Percentiles rank a stretch among this genome's conserved stretches.
These are phyloP conservation scores for Biscogniauxia marginata DNA, from an alignment of 2,329 filamentous ascomycete genomes.

Conservation along the genomic window DNA sequence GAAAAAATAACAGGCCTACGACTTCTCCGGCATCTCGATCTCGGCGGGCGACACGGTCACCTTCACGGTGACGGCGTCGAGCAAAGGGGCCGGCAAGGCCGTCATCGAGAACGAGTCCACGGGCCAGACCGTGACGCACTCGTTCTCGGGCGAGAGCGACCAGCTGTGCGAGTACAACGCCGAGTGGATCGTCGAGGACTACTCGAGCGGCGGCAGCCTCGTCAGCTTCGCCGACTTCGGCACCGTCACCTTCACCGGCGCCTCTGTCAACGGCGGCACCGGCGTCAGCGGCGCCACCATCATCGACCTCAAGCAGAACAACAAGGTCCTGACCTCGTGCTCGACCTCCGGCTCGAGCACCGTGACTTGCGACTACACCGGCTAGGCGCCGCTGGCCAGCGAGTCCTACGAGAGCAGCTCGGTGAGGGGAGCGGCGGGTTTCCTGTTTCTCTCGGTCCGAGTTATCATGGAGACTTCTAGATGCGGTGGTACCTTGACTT, in stretches of 20 bases:
- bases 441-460: too few species aligned
- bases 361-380: conserved; percentile 28
- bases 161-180: conserved; percentile 54
- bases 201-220: conserved; percentile 37
- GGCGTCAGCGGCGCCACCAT: conserved; percentile 40
- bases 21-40: conserved; percentile 47
- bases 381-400: too few species aligned
- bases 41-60: conserved; percentile 26
- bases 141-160: conserved; percentile 43
- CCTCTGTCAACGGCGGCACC: conserved; percentile 36
- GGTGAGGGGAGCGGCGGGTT: too few species aligned
- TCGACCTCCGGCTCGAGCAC: conserved; percentile 25
- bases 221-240: conserved; percentile 48
- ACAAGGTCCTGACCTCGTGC: conserved; percentile 36
- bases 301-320: conserved; percentile 46
- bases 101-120: conserved; percentile 51
- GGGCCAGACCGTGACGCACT: conserved; percentile 51
- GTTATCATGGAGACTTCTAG: too few species aligned
- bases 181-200: conserved; percentile 64
- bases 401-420: too few species aligned
- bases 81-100: conserved; percentile 42
- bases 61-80: conserved; percentile 20
- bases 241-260: conserved; percentile 42
- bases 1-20: conserved; percentile 40
- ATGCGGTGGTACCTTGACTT: too few species aligned